Evolutionary conservation across 1,284 basidiomycete species (phyloP).

Genomic region (Rhodotorula glutinis): DNA sequence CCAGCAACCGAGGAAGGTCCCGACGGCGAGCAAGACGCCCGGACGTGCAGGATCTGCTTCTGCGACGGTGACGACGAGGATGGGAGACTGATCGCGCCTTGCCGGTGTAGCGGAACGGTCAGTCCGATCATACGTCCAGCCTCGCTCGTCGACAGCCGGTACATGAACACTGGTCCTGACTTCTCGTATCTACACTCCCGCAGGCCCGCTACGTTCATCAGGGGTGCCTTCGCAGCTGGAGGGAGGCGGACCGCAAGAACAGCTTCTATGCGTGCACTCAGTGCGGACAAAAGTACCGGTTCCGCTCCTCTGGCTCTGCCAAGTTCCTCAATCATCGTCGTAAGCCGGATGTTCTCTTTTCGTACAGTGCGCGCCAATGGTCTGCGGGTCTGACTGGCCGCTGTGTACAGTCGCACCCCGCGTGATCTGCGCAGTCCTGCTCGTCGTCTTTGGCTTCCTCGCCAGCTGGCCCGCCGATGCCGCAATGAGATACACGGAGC

Average conservation of each 20-base stretch:
- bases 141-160: too few relatives aligned
- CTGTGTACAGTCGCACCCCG: too few relatives aligned
- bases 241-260: neutral
- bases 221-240: slow-evolving; percentile 2
- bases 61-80: neutral
- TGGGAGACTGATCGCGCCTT: slow-evolving; percentile 3
- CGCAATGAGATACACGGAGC: neutral
- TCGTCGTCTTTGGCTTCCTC: neutral
- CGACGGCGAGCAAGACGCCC: neutral
- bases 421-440: too few relatives aligned
- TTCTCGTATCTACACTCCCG: too few relatives aligned
- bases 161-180: too few relatives aligned
- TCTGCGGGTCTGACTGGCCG: too few relatives aligned
- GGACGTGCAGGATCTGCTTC: slow-evolving; percentile 8
- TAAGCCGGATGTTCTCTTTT: neutral
- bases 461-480: neutral
- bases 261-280: slow-evolving; percentile 2
- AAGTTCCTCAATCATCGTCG: neutral
- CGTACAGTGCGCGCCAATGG: too few relatives aligned
- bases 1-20: neutral
- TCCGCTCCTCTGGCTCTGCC: neutral
- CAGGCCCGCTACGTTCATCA: slow-evolving; percentile 9
- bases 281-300: slow-evolving; percentile 6
- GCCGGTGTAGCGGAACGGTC: slow-evolving; percentile 10
- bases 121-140: neutral